phyloP scores from a whole-genome alignment of 768 basidiomycete genomes.

The Tremella fuciformis region DNA sequence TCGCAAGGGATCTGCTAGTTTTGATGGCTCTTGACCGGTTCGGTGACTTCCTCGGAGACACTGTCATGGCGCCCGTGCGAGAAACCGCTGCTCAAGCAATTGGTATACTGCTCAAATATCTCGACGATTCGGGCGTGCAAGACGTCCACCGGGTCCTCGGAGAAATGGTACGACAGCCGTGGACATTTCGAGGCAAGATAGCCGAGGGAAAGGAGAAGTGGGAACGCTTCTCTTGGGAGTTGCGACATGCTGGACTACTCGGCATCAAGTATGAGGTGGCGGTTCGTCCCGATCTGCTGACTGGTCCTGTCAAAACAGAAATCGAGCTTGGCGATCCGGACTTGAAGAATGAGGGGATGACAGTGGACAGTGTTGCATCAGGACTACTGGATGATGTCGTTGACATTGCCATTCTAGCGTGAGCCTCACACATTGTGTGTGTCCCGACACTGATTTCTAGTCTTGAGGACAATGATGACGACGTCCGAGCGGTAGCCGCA shows the following conservation, averaged over 20 bases:
- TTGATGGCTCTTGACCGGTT: conserved; percentile 96
- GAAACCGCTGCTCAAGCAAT: conserved; percentile 94
- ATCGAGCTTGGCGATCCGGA: conserved; percentile 15
- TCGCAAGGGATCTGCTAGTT: conserved; percentile 79
- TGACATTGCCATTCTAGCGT: conserved; percentile 88
- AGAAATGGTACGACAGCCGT: conserved; percentile 91
- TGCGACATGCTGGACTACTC: conserved; percentile 93
- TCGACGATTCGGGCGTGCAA: conserved; percentile 73
- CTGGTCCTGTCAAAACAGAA: conserved; percentile 47
- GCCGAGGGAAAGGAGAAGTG: conserved; percentile 28
- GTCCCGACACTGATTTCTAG: conserved; percentile 53
- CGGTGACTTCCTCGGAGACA: conserved; percentile 94
- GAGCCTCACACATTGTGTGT: conserved; percentile 46
- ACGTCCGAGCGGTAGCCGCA: conserved; percentile 92
- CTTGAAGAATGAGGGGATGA: conserved; percentile 10
- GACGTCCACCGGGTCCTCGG: conserved; percentile 80
- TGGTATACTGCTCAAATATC: conserved; percentile 80
- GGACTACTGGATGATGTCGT: conserved; percentile 73
- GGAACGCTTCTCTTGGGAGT: conserved; percentile 79
- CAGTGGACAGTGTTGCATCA: conserved; percentile 30
- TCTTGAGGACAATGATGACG: conserved; percentile 85
- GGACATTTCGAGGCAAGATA: conserved; percentile 53
- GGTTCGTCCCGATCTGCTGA: conserved; percentile 79
- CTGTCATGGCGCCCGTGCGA: conserved; percentile 93
- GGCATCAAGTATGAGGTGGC: conserved; percentile 98